Base-by-base conservation (phyloP, 768 basidiomycete species). In the Boletus reticuloceps region DNA sequence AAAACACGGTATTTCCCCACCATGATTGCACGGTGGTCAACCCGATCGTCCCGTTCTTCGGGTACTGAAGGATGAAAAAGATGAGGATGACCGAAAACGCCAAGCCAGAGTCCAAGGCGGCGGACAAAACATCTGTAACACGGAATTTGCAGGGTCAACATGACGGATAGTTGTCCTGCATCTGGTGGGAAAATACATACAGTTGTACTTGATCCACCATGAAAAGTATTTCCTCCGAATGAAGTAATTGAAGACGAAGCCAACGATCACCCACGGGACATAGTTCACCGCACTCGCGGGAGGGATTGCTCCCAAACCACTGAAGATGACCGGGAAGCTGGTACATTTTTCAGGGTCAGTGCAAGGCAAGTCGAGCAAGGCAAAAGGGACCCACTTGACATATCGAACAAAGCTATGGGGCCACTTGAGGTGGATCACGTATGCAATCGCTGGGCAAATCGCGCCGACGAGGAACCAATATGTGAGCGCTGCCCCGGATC, bases 381-480 rank as follows among this genome's bases (percentile, higher is more conserved):
- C 2, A 9, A 31, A 9, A 20, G 53, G 20, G 11, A 75, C 81
- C 57, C 63, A 85, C 81, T 88, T 87, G 77, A 88, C 64, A 65
- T 83, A 85, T 58, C 81, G 80, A 47, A 83, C 62, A 62, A 76
- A 80, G 64, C 79, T 77, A 54, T 85, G 81, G 20, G 89, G 87
- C 75, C 79, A 93, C 63, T 75, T 80, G 63, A 76, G 70, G 49
- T 77, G 72, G 53, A 86, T 62, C 56, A 83, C 56, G 64, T 79
- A 91, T 38, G 79, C 76, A 45, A 80, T 50, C 53, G 79, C 31
- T 0, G 91, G 91, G 49, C 80, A 77, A 47, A 85, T 11, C 47
- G 84, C 79, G 17, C 92, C 92, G 53, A 88, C 65, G 54, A 91
- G 79, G 87, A 94, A 94, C 75, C 89, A 91, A 68, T 83, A 84